phyloP scores from a whole-genome alignment of 2,329 filamentous ascomycete genomes.

The Davidsoniella eucalypti region DNA sequence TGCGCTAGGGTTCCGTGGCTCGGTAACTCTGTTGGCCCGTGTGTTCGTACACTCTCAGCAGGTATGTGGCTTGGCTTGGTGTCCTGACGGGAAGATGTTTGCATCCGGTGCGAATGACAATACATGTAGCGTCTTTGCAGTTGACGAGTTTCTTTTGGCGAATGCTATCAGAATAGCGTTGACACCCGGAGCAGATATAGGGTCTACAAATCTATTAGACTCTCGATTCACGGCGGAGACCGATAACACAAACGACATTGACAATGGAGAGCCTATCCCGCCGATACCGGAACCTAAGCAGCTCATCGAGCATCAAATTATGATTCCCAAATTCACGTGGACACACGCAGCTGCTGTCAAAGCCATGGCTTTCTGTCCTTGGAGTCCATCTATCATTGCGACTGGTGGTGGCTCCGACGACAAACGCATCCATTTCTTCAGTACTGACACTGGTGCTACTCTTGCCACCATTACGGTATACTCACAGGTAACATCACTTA shows the following conservation, averaged over 20 bases:
- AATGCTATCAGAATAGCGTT: not conserved
- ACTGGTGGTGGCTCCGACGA: slow-evolving; percentile 90
- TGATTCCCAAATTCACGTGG: slow-evolving; percentile 43
- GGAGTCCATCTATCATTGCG: slow-evolving; percentile 73
- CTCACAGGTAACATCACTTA: slow-evolving; percentile 81
- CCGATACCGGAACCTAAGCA: not conserved
- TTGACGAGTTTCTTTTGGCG: not conserved
- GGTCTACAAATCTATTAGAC: no score
- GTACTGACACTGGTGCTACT: slow-evolving; percentile 64
- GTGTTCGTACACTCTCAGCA: slow-evolving; percentile 73
- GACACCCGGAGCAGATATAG: no score
- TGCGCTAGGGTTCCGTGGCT: slow-evolving; percentile 55
- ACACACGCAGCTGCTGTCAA: slow-evolving; percentile 79
- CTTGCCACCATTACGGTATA: slow-evolving; percentile 84
- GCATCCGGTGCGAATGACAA: slow-evolving; percentile 92
- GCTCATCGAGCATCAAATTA: not conserved
- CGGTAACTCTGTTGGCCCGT: slow-evolving; percentile 59
- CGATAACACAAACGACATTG: not conserved
- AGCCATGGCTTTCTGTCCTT: slow-evolving; percentile 91
- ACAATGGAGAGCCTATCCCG: not conserved
- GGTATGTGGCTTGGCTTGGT: slow-evolving; percentile 87
- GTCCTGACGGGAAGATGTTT: slow-evolving; percentile 56
- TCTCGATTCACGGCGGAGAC: slow-evolving; percentile 1
- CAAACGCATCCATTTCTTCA: slow-evolving; percentile 90
- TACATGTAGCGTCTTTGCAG: slow-evolving; percentile 55